Base-by-base conservation (phyloP, 352 stramenopile species). In the Pythium coloratum region DNA sequence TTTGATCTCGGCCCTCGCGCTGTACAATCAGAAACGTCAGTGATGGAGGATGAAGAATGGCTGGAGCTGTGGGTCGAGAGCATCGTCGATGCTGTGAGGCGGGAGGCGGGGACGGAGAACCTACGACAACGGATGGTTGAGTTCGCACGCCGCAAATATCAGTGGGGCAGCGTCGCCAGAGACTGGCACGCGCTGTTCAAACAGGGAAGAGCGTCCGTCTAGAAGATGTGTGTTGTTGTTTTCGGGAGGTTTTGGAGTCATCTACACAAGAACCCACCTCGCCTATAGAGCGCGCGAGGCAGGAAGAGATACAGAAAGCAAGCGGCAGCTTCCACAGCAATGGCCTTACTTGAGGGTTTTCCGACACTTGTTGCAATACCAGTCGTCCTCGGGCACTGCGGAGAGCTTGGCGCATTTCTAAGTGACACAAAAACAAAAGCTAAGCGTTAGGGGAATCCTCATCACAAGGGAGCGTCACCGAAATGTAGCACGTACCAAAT, bases 341-440 rank as follows among this genome's bases (percentile, higher is more conserved):
- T n/a, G 5, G 24, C 16, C 16, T 72, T 60, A 73, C 50, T 73
- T 73, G 46, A 86, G 42, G 7, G 70, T 82, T 49, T 76, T 68
- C 30, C 76, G 75, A 57, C 84, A 93, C 56, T 89, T 86, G 47
- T 84, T 89, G 74, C 89, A 97, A 69, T 93, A 97, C 89, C 89
- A 97, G 69, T 97, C 89, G 30, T 93, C 86, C 20, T 82, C 86
- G 2, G 89, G 89, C 26, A 97, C 86, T 60, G 75, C 73, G 8
- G 75, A 73, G 10, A 97, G 74, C 67, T 88, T 88, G 1, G 84
- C 89, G 60, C 89, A 96, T 89, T 96, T 95, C 89, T 96, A 80
- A n/a, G 32, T 2, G 47, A 46, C 18, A 32, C 55, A 20, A 70
- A 42, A 3, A 54, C 8, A 59, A 58, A 12, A 67, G 53, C 5